A percentile compares a stretch with the other conserved stretches of the same genome.
Conservation (phyloP, 257 asterid genomes). For the Solanum okadae region DNA sequence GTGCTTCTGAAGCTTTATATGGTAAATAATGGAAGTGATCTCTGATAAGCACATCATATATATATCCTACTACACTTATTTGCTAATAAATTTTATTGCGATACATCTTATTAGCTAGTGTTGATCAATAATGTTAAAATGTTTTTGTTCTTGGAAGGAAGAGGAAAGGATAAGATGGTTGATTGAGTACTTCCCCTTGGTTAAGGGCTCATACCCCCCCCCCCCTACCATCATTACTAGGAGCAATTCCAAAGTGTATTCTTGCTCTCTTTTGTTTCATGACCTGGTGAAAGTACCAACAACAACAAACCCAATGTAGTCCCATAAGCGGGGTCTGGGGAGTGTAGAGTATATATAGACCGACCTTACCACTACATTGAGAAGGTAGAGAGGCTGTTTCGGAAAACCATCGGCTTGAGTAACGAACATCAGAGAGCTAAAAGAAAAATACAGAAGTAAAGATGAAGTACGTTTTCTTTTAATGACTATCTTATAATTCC, state of each 20-base stretch:
- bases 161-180: background rate
- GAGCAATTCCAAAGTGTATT: background rate
- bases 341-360: background rate
- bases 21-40: background rate
- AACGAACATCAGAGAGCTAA: background rate
- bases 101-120: background rate
- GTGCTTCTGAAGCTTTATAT: background rate
- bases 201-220: background rate
- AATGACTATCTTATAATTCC: background rate
- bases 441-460: background rate
- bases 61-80: background rate
- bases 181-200: background rate
- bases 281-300: background rate
- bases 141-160: background rate
- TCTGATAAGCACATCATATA: background rate
- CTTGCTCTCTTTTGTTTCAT: background rate
- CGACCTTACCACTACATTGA: background rate
- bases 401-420: background rate
- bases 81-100: background rate
- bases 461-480: background rate
- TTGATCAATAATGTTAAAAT: background rate
- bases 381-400: background rate
- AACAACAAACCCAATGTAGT: background rate
- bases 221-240: background rate
- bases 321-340: background rate